These are phyloP conservation scores for Aspergillus sp. DNA, from an alignment of 2,329 filamentous ascomycete genomes.

Conservation along the genomic window DNA sequence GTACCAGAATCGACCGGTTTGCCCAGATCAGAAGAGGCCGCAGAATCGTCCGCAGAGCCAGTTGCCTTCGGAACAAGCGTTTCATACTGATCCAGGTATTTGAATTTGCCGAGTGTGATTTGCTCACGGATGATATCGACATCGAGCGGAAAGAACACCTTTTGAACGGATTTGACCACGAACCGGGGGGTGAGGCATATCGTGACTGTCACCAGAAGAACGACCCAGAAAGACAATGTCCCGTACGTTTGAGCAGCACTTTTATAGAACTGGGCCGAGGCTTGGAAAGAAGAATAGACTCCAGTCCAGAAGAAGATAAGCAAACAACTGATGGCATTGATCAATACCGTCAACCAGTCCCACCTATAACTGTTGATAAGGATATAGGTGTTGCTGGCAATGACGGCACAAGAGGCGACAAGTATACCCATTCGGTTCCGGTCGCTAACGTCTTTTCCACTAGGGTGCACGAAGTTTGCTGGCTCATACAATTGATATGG, in stretches of 20 bases:
- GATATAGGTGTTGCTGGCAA: conserved; percentile 92
- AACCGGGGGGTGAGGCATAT: conserved; percentile 88
- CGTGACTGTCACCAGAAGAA: conserved; percentile 74
- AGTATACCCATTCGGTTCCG: conserved; percentile 83
- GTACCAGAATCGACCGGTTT: conserved; percentile 57
- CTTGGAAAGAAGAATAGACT: conserved; percentile 68
- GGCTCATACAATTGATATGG: conserved; percentile 76
- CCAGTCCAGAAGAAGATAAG: conserved; percentile 97
- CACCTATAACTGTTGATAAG: conserved; percentile 95
- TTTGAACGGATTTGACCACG: conserved; percentile 81
- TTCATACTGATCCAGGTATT: conserved; percentile 63
- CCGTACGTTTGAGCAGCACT: conserved; percentile 77
- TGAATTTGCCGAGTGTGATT: conserved; percentile 77
- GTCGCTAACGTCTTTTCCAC: conserved; percentile 74
- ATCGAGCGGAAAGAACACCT: conserved; percentile 89
- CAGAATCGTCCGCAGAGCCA: conserved; percentile 40
- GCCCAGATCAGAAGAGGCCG: conserved; percentile 39
- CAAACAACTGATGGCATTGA: conserved; percentile 77
- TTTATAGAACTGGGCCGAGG: conserved; percentile 68
- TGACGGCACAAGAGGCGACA: conserved; percentile 77
- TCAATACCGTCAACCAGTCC: conserved; percentile 92
- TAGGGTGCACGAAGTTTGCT: conserved; percentile 67
- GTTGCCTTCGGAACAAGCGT: conserved; percentile 50
- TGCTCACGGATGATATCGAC: conserved; percentile 96
- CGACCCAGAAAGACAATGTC: conserved; percentile 82